Evolutionary conservation across 768 basidiomycete genomes (phyloP), one percentile per base, ranked within the genome.

Genomic region (Hygrophoropsis aurantiaca): DNA sequence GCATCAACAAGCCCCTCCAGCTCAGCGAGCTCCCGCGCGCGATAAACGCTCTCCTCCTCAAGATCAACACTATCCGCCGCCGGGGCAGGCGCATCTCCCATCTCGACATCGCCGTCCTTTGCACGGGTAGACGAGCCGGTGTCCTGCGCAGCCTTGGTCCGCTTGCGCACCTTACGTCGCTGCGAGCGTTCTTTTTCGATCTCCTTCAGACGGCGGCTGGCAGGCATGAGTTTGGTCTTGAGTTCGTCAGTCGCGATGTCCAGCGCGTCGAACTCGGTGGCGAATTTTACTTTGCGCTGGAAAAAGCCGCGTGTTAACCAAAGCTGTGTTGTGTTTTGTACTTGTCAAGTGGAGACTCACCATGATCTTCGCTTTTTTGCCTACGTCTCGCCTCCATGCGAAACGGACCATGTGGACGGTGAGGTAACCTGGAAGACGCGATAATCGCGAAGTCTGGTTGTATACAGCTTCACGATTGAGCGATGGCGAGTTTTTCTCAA

Each of bases 351-450:
- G 16, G 0, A 46, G 23, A 57, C 70, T 36, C 50, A 88, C 88
- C 95, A 99, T 93, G 63, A 98, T 95, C 71, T 99, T 98, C 2
- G 95, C 84, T 62, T 98, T 98, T 73, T 87, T 92, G 42, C 68
- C 69, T 49, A 97, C 94, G 55, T 98, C 97, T 30, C 80, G 75
- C 50, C 91, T 75, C 97, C 97, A 99, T 46, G 85, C 87, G 65
- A 98, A 99, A 39, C 97, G 88, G 11, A 94, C 94, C 87, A 97
- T 90, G 58, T 98, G 93, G 4, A 98, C 81, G 5, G 86, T 84
- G 18, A 97, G 78, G 58, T 90, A 94, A 4, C 81, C 66, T 0
- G 97, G 97, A 11, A 98, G 72, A 18, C 94, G 80, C 10, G 90
- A 81, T 41, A 99, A 59, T 8, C 93, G 84, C 3, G 89, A 86